These are phyloP conservation scores for Sugiyamaella qingdaonensis DNA, from an alignment of 805 yeast genomes.

Conservation along the genomic window DNA sequence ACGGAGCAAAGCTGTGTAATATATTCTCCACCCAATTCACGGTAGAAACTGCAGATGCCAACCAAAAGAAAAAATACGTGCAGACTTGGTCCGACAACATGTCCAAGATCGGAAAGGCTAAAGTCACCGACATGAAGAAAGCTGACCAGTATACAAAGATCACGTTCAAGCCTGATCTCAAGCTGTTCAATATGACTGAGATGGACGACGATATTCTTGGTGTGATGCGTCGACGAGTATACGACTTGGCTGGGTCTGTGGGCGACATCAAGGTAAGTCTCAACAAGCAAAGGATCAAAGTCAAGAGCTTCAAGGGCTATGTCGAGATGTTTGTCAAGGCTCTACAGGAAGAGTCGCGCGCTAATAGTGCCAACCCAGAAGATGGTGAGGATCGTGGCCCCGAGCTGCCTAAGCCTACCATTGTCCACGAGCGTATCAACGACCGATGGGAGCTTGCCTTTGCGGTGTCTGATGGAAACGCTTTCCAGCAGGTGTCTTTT, in stretches of 20 bases:
- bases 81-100: slow-evolving; percentile 89
- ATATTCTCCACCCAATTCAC: slow-evolving; percentile 85
- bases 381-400: slow-evolving; percentile 7
- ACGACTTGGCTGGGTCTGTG: slow-evolving; percentile 92
- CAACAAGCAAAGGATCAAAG: slow-evolving; percentile 66
- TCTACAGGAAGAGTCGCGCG: slow-evolving; percentile 45
- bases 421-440: slow-evolving; percentile 74
- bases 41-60: slow-evolving; percentile 83
- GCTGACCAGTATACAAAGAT: slow-evolving; percentile 77
- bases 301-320: slow-evolving; percentile 76
- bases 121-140: slow-evolving; percentile 52
- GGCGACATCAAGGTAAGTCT: slow-evolving; percentile 72
- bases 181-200: slow-evolving; percentile 76
- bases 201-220: slow-evolving; percentile 80
- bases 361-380: slow-evolving; percentile 24
- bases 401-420: slow-evolving; percentile 43
- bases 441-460: slow-evolving; percentile 97
- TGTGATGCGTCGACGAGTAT: slow-evolving; percentile 88
- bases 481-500: slow-evolving; percentile 89
- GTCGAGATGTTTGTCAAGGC: slow-evolving; percentile 87
- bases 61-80: slow-evolving; percentile 55
- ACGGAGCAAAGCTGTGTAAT: slow-evolving; percentile 95
- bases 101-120: slow-evolving; percentile 72
- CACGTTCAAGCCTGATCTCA: slow-evolving; percentile 82
- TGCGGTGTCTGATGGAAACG: slow-evolving; percentile 79